phyloP scores from a whole-genome alignment of 2,329 filamentous ascomycete genomes.

The Aspergillus sp. region DNA sequence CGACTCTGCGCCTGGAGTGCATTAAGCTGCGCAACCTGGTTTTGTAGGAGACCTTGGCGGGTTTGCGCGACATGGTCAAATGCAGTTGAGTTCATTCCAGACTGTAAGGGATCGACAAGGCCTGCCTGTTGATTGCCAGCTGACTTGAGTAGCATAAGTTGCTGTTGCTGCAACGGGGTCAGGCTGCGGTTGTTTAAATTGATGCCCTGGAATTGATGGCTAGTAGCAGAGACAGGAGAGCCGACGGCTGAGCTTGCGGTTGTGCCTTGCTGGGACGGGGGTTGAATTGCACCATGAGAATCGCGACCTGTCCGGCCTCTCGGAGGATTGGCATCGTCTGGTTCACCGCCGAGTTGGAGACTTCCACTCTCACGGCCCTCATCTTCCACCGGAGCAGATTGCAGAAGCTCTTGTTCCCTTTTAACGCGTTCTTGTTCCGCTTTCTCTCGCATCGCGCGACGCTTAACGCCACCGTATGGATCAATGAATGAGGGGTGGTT shows the following conservation, averaged over 20 bases:
- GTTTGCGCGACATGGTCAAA: conserved; percentile 46
- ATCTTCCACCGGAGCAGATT: conserved; percentile 59
- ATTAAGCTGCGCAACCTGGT: conserved; percentile 50
- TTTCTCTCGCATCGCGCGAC: conserved; percentile 73
- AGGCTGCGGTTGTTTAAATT: conserved; percentile 70
- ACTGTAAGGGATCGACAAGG: conserved; percentile 46
- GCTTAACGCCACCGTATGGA: conserved; percentile 74
- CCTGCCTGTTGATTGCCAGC: conserved; percentile 61
- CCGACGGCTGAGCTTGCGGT: conserved; percentile 43
- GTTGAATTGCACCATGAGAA: conserved; percentile 67
- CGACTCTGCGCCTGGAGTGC: conserved; percentile 70
- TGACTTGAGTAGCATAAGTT: conserved; percentile 65
- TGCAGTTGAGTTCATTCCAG: conserved; percentile 28
- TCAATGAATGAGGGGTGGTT: conserved; percentile 80
- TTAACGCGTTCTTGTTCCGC: conserved; percentile 60
- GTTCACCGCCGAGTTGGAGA: conserved; percentile 86
- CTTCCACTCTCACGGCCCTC: conserved; percentile 82
- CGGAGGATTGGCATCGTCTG: conserved; percentile 69
- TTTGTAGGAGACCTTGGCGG: conserved; percentile 47
- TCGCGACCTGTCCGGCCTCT: conserved; percentile 52
- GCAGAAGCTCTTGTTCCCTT: conserved; percentile 55
- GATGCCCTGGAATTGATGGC: conserved; percentile 52
- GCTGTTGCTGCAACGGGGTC: conserved; percentile 77
- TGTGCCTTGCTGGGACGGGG: conserved; percentile 69
- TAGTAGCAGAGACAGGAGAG: conserved; percentile 40